Percentiles rank a stretch among this genome's conserved stretches.
These are phyloP conservation scores for Plicaturopsis crispa DNA, from an alignment of 768 basidiomycete species.

Conservation along the genomic window DNA sequence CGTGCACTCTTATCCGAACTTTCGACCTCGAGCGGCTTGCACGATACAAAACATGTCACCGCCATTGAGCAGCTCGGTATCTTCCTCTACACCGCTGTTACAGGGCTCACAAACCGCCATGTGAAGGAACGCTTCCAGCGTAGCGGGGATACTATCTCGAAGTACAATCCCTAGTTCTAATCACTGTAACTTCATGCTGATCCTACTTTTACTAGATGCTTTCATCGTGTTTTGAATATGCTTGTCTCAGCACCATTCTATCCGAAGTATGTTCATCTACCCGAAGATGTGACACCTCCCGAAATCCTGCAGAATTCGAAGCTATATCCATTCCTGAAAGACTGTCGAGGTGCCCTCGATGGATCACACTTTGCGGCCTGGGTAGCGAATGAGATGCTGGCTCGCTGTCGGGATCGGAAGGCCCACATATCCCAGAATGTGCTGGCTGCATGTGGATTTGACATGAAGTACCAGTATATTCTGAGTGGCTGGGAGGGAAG, in stretches of 20 bases:
- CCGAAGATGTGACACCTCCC: constrained; percentile 4
- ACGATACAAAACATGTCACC: constrained; percentile 14
- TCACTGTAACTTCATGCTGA: background rate
- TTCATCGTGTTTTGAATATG: constrained; percentile 14
- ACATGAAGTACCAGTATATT: constrained; percentile 18
- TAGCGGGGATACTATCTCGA: constrained; percentile 29
- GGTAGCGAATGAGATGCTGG: background rate
- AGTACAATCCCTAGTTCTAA: constrained; percentile 12
- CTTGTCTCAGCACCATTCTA: constrained; percentile 18
- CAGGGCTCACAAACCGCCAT: constrained; percentile 17
- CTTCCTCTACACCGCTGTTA: constrained; percentile 22
- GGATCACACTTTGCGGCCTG: constrained; percentile 6
- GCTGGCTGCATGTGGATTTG: constrained; percentile 17
- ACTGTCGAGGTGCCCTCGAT: constrained; percentile 9
- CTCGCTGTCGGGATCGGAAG: constrained; percentile 11
- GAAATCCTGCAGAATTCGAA: constrained; percentile 11
- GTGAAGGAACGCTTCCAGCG: constrained; percentile 29
- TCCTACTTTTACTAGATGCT: constrained; percentile 9
- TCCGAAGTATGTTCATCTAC: constrained; percentile 13
- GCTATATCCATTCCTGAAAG: constrained; percentile 15
- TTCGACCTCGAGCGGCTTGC: constrained; percentile 10
- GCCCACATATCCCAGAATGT: constrained; percentile 13
- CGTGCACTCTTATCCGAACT: constrained; percentile 16
- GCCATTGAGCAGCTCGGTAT: constrained; percentile 30
- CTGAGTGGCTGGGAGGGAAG: constrained; percentile 26